Conservation (phyloP, 768 basidiomycete genomes). For the Favolaschia claudopus region DNA sequence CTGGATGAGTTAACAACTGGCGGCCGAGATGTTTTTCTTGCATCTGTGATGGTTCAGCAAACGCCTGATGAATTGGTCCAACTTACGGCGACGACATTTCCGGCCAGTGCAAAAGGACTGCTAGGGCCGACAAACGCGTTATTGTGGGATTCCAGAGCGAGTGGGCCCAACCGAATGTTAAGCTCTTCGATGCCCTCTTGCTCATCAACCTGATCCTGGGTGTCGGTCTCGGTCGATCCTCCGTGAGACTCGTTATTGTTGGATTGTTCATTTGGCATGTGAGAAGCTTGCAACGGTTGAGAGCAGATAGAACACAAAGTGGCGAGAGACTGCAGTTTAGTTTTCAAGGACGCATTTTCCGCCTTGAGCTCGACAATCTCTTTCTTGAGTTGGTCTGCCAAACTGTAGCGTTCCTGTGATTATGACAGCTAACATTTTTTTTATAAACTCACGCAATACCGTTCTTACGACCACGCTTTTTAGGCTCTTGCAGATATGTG, state of each 20-base stretch:
- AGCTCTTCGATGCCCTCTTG: neutral
- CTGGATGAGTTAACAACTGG: neutral
- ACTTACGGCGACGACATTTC: neutral
- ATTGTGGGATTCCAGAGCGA: neutral
- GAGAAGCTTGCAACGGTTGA: neutral
- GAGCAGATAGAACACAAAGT: slow-evolving; percentile 2
- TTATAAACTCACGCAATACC: neutral
- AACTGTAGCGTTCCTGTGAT: too few species aligned
- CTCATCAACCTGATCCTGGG: neutral
- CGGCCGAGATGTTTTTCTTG: neutral
- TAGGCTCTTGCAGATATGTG: neutral
- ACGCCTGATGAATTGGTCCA: neutral
- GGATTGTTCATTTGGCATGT: too few species aligned
- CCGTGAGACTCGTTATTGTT: too few species aligned
- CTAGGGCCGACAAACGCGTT: neutral
- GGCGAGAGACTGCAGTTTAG: slow-evolving; percentile 35
- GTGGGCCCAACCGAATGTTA: neutral
- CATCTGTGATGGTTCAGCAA: too few species aligned
- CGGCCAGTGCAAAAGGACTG: neutral
- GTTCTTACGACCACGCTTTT: slow-evolving; percentile 3
- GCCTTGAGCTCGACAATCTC: too few species aligned
- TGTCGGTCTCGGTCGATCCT: neutral
- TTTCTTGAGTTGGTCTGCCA: slow-evolving; percentile 57
- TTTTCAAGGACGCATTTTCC: slow-evolving; percentile 51
- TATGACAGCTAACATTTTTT: too few species aligned